Evolutionary conservation across 176 grass and related monocot genomes (phyloP).

Genomic region (Olyra latifolia): DNA sequence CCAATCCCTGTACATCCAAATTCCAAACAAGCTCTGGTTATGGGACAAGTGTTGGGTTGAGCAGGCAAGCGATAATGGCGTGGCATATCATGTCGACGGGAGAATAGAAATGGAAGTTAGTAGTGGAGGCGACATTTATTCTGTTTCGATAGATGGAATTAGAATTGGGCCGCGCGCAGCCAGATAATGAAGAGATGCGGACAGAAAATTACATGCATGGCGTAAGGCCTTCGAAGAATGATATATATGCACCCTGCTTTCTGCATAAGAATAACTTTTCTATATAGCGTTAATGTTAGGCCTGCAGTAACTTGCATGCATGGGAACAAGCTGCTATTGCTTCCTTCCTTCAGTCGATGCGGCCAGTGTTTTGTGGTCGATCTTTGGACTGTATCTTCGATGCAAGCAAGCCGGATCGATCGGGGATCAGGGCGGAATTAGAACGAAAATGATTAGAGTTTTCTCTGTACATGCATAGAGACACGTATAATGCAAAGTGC

Average conservation of each 20-base stretch:
- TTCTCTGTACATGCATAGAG: no score
- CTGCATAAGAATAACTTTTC: slow-evolving; percentile 21
- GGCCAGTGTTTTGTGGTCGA: background rate
- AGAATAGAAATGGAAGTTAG: slow-evolving; percentile 23
- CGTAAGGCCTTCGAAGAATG: slow-evolving; percentile 7
- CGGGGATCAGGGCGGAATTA: no score
- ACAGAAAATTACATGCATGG: background rate
- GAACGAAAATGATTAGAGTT: no score
- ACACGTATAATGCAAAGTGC: no score
- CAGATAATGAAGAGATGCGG: slow-evolving; percentile 15
- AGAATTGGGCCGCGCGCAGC: slow-evolving; percentile 1
- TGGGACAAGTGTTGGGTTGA: background rate
- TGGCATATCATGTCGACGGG: background rate
- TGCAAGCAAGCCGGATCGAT: no score
- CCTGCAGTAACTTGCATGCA: background rate
- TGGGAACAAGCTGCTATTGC: background rate
- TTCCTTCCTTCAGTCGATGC: background rate
- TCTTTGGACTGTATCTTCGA: background rate
- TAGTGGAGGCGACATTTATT: slow-evolving; percentile 42
- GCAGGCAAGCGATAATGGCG: background rate
- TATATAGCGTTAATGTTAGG: background rate
- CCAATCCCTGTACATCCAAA: no score
- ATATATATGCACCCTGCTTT: background rate
- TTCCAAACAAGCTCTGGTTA: background rate
- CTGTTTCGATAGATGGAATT: slow-evolving; percentile 29